phyloP scores from a whole-genome alignment of 257 asterid species.

The Cordia subcordata region DNA sequence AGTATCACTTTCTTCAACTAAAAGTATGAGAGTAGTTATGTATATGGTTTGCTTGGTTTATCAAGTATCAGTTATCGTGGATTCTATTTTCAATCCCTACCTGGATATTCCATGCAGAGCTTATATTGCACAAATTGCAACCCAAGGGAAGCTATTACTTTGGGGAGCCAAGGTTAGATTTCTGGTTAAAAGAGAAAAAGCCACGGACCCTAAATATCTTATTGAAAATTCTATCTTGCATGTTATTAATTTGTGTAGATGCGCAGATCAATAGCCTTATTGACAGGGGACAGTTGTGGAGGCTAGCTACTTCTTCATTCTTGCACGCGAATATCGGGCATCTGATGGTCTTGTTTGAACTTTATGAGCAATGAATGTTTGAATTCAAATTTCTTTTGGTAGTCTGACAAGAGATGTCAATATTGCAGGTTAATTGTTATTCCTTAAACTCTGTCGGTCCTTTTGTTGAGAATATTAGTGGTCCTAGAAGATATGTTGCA shows the following conservation, averaged over 20 bases:
- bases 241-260: not conserved
- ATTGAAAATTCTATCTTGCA: not conserved
- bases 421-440: constrained; percentile 77
- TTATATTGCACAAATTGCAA: constrained; percentile 53
- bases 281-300: constrained; percentile 81
- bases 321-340: constrained; percentile 81
- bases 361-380: constrained; percentile 1
- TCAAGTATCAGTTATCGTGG: not conserved
- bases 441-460: constrained; percentile 81
- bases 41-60: not conserved
- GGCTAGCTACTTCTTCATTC: constrained; percentile 78
- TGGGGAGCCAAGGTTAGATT: constrained; percentile 91
- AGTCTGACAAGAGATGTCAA: constrained; percentile 9
- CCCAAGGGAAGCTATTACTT: constrained; percentile 55
- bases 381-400: constrained; percentile 10
- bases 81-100: not conserved
- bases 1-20: constrained; percentile 28
- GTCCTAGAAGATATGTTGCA: constrained; percentile 65
- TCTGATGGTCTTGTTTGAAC: constrained; percentile 61
- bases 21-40: not conserved
- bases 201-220: not conserved
- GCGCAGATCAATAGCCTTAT: constrained; percentile 80
- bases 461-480: constrained; percentile 59
- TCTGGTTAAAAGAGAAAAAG: constrained; percentile 2
- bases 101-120: constrained; percentile 43